Percentiles rank a stretch among this genome's conserved stretches.
phyloP scores from a whole-genome alignment of 2,329 filamentous ascomycete genomes.

The Pyrenochaeta sp. region DNA sequence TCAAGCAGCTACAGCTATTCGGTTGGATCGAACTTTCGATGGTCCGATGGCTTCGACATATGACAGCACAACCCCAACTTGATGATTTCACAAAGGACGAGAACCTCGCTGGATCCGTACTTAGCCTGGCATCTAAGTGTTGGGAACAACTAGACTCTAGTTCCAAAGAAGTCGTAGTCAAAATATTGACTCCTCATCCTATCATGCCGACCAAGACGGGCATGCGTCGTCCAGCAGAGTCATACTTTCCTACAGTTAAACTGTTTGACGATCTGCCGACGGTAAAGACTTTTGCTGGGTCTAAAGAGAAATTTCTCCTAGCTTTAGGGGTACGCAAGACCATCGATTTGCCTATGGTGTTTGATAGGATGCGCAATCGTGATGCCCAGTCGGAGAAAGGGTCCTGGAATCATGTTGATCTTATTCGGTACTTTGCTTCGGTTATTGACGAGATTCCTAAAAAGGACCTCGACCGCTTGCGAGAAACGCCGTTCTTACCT shows the following conservation, averaged over 20 bases:
- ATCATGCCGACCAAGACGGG: conserved; percentile 91
- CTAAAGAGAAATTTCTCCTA: conserved; percentile 90
- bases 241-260: conserved; percentile 93
- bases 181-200: conserved; percentile 71
- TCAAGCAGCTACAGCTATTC: conserved; percentile 76
- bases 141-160: conserved; percentile 81
- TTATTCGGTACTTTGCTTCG: conserved; percentile 93
- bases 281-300: conserved; percentile 73
- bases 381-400: conserved; percentile 61
- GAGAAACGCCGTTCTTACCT: conserved; percentile 81
- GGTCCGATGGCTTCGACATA: conserved; percentile 82
- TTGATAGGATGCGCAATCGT: conserved; percentile 79
- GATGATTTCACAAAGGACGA: conserved; percentile 72
- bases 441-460: conserved; percentile 87
- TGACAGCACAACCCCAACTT: conserved; percentile 68
- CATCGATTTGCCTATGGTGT: conserved; percentile 92
- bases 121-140: conserved; percentile 83
- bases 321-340: conserved; percentile 93
- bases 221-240: conserved; percentile 84
- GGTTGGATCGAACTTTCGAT: conserved; percentile 88
- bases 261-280: conserved; percentile 93
- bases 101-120: conserved; percentile 77
- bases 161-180: conserved; percentile 71
- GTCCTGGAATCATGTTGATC: conserved; percentile 90
- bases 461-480: conserved; percentile 81